Percentiles rank a stretch among this genome's conserved stretches.
Evolutionary conservation across 2,329 filamentous ascomycete species (phyloP).

Genomic region (Tothia fuscella): DNA sequence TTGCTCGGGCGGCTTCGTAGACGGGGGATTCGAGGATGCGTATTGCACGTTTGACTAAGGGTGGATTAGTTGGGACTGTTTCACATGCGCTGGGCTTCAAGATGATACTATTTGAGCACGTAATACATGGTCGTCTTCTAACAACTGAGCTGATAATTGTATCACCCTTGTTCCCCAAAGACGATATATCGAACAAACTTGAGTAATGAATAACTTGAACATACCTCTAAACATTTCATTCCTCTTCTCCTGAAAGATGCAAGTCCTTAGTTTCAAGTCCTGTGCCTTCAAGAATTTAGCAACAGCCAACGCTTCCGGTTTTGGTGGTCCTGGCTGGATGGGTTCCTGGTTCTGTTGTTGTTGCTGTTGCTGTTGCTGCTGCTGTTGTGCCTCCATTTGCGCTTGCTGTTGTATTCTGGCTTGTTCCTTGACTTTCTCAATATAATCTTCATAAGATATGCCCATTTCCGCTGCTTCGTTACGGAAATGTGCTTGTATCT

Average conservation of each 20-base stretch:
- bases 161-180: not conserved
- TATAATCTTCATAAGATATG: slow-evolving; percentile 74
- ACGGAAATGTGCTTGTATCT: slow-evolving; percentile 72
- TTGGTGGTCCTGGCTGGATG: slow-evolving; percentile 67
- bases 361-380: slow-evolving; percentile 25
- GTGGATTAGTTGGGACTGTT: not conserved
- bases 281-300: slow-evolving; percentile 78
- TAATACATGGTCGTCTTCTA: not conserved
- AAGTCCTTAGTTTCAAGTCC: slow-evolving; percentile 78
- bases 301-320: slow-evolving; percentile 77
- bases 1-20: slow-evolving; percentile 78
- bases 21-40: slow-evolving; percentile 79
- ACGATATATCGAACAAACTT: not conserved
- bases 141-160: not conserved
- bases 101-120: too few species aligned
- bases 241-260: slow-evolving; percentile 87
- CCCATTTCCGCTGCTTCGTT: slow-evolving; percentile 74
- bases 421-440: slow-evolving; percentile 43
- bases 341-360: slow-evolving; percentile 46
- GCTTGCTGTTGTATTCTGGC: slow-evolving; percentile 45
- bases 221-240: slow-evolving; percentile 96
- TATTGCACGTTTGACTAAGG: slow-evolving; percentile 82
- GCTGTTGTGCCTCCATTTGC: slow-evolving; percentile 26
- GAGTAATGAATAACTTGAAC: not conserved
- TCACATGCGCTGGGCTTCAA: too few species aligned